phyloP scores from a whole-genome alignment of 345 rosid species.

The Cardamine chenopodiifolia region DNA sequence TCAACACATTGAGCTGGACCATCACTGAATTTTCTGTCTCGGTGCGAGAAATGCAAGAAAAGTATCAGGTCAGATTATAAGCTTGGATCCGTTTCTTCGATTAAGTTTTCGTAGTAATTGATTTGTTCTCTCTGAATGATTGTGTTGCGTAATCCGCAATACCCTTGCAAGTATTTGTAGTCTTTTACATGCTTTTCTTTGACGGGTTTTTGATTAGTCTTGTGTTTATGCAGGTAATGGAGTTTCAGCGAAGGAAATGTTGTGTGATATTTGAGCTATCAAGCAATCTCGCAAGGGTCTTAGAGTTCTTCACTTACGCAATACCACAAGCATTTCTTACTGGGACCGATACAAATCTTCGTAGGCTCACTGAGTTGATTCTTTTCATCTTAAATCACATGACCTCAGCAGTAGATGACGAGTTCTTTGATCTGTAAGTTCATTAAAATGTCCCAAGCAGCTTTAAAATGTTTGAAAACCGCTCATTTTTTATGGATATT shows the following conservation, averaged over 20 bases:
- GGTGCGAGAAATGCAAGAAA: conserved; percentile 93
- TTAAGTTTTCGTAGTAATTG: background rate
- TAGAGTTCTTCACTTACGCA: conserved; percentile 90
- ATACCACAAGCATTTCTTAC: conserved; percentile 80
- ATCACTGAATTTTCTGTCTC: conserved; percentile 97
- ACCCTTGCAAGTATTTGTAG: conserved; percentile 3
- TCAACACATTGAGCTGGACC: conserved; percentile 97
- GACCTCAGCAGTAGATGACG: conserved; percentile 82
- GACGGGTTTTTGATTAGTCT: conserved; percentile 17
- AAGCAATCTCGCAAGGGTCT: conserved; percentile 83
- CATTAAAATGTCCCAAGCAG: background rate
- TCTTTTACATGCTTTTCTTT: background rate
- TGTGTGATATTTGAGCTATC: conserved; percentile 88
- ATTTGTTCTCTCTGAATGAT: conserved; percentile 2
- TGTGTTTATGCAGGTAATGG: conserved; percentile 57
- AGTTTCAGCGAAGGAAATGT: conserved; percentile 90
- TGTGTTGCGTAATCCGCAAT: background rate
- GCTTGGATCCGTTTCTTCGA: conserved; percentile 14
- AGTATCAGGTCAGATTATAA: conserved; percentile 61
- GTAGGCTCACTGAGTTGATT: conserved; percentile 82
- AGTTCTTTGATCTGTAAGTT: conserved; percentile 91
- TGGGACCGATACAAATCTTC: conserved; percentile 87
- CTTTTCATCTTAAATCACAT: conserved; percentile 80
- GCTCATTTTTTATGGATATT: background rate
- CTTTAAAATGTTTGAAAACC: background rate